Base-by-base conservation (phyloP, 2,329 filamentous ascomycete genomes). In the Cordyceps cicadae region DNA sequence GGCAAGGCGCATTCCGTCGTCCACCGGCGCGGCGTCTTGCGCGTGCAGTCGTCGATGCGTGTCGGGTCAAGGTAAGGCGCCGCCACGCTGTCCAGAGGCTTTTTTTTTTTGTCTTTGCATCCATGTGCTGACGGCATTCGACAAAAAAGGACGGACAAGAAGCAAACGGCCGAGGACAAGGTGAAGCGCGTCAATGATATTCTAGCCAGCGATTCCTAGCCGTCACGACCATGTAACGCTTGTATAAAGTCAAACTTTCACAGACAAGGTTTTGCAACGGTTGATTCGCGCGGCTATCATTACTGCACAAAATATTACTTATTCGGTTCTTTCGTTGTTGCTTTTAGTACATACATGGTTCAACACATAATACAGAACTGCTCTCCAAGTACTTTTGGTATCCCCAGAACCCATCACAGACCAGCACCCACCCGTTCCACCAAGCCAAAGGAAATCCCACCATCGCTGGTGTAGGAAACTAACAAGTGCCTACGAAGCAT, bases 21-120 rank as follows among this genome's bases (percentile, higher is more conserved):
- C 24, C 92, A 96, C 70, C 76, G 85, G 63, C 82, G 85, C 63
- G 91, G 91, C n/a, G 83, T 91, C 39, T 80, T 89, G 63, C 80
- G 94, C 59, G 89, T 97, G 46, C 93, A 97, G 78, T 89, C 87
- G 32, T 92, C 93, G 70, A 92, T 97, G 76, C 81, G 93, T 14
- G 86, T 92, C 49, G 93, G 93, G 1, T 88, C 88, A 32, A 85
- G 88, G 87, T 88, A 29, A 7, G 11, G 11, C 32, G 29, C n/a
- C n/a, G 7, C 46, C 14, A 14, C 43, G 12, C 21, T 39, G 15
- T 29, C 21, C n/a, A 24, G 34, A 8, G 8, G 6, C 8, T 32
- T 64, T 4, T 24, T 24, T 5, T 32, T 64, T 4, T 24, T 24
- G 24, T 9, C 19, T 9, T 54, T 39, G 34, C 29, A 21, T 54